Conservation (phyloP, 257 asterid genomes). For the Primulina tabacum region DNA sequence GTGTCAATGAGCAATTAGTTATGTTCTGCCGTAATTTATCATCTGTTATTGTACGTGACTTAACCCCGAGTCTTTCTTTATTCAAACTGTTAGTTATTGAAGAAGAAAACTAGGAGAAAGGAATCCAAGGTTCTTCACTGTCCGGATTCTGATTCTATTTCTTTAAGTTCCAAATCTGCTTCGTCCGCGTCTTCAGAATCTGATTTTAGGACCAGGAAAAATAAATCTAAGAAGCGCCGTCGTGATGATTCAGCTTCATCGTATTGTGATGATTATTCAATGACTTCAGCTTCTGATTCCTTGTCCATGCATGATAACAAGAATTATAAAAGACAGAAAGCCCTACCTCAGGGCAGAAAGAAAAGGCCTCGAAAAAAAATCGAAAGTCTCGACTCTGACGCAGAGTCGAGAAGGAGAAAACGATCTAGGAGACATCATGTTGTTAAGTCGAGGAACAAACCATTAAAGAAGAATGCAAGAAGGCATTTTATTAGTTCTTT, state of each 20-base stretch:
- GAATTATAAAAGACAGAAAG: slow-evolving; percentile 42
- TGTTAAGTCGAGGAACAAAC: slow-evolving; percentile 43
- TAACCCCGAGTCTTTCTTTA: not conserved
- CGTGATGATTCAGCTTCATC: slow-evolving; percentile 46
- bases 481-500: slow-evolving; percentile 46
- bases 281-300: slow-evolving; percentile 47
- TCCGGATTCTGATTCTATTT: slow-evolving; percentile 30
- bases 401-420: slow-evolving; percentile 53
- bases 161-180: slow-evolving; percentile 21
- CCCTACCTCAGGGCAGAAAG: slow-evolving; percentile 33
- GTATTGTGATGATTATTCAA: slow-evolving; percentile 36
- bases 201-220: slow-evolving; percentile 42
- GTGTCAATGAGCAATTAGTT: too few species aligned
- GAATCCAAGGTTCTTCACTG: slow-evolving; percentile 40
- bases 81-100: slow-evolving; percentile 26
- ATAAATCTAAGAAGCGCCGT: slow-evolving; percentile 48
- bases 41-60: not conserved
- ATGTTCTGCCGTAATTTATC: not conserved
- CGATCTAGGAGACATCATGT: slow-evolving; percentile 39
- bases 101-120: slow-evolving; percentile 54
- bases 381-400: slow-evolving; percentile 30
- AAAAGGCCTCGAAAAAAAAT: slow-evolving; percentile 39
- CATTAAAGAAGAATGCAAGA: slow-evolving; percentile 48
- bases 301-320: slow-evolving; percentile 33
- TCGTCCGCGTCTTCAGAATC: slow-evolving; percentile 25